phyloP scores from a whole-genome alignment of 2,329 filamentous ascomycete species.

The Penicillium freii region DNA sequence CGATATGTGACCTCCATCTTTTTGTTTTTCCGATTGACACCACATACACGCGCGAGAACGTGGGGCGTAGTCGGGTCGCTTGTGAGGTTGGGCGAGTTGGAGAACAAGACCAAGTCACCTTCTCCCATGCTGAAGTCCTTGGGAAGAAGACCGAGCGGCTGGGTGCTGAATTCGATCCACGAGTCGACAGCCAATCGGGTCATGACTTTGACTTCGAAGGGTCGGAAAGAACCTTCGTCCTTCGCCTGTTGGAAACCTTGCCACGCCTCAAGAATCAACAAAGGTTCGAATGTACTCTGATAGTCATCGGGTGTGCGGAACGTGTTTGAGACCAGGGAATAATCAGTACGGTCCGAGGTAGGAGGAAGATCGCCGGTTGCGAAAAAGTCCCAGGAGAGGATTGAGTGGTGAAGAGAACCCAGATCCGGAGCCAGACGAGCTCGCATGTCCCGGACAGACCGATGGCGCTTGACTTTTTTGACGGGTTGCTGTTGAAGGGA shows the following conservation, averaged over 20 bases:
- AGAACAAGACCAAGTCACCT: constrained; percentile 86
- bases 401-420: constrained; percentile 76
- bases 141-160: constrained; percentile 67
- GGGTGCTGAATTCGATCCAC: constrained; percentile 86
- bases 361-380: constrained; percentile 84
- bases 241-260: constrained; percentile 86
- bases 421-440: constrained; percentile 88
- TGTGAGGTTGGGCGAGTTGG: constrained; percentile 69
- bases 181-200: constrained; percentile 88
- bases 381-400: constrained; percentile 94
- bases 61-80: constrained; percentile 65
- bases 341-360: constrained; percentile 64
- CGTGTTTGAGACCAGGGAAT: constrained; percentile 71
- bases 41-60: constrained; percentile 81
- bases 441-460: constrained; percentile 89
- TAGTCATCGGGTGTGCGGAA: constrained; percentile 78
- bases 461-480: constrained; percentile 75
- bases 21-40: constrained; percentile 76
- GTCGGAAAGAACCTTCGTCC: constrained; percentile 76
- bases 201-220: constrained; percentile 83
- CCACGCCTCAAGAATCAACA: constrained; percentile 93
- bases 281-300: constrained; percentile 82
- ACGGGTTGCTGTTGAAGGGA: constrained; percentile 66
- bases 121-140: constrained; percentile 73
- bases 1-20: constrained; percentile 82